Percentiles rank a stretch among this genome's conserved stretches.
Evolutionary conservation across 2,329 filamentous ascomycete species (phyloP).

Genomic region (Sclerotinia sclerotiorum): DNA sequence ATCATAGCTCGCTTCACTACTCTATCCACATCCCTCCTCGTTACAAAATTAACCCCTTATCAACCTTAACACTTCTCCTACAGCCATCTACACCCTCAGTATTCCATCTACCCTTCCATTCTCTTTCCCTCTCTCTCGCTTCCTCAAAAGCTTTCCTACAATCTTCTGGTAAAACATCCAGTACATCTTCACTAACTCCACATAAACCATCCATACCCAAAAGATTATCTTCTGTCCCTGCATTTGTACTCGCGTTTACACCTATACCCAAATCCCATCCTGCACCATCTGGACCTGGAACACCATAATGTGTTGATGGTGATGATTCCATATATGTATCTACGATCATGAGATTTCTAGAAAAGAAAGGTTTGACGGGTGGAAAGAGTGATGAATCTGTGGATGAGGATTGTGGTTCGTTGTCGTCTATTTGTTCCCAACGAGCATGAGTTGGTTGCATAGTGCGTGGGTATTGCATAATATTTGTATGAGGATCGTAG

Average conservation of each 20-base stretch:
- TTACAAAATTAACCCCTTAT: conserved; percentile 50
- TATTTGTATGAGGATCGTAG: conserved; percentile 93
- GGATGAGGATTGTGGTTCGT: conserved; percentile 24
- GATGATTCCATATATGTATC: conserved; percentile 62
- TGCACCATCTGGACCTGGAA: conserved; percentile 58
- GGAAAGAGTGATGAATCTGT: conserved; percentile 46
- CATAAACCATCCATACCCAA: conserved; percentile 53
- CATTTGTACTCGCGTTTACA: neutral
- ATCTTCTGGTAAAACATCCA: conserved; percentile 64
- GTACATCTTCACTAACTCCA: conserved; percentile 64
- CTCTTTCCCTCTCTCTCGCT: conserved; percentile 61
- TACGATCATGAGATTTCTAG: conserved; percentile 61
- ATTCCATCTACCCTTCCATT: conserved; percentile 75
- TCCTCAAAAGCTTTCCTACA: conserved; percentile 72
- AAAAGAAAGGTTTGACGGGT: conserved; percentile 55
- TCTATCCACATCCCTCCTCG: no score
- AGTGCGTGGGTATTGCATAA: conserved; percentile 79
- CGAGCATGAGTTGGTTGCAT: conserved; percentile 88
- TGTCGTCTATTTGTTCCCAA: conserved; percentile 67
- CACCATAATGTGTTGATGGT: conserved; percentile 52
- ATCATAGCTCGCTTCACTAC: neutral
- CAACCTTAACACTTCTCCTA: conserved; percentile 56
- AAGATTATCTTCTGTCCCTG: neutral
- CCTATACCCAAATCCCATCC: conserved; percentile 46
- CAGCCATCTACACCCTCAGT: conserved; percentile 60